phyloP scores from a whole-genome alignment of 352 stramenopile genomes.

The Elongisporangium prolatum region DNA sequence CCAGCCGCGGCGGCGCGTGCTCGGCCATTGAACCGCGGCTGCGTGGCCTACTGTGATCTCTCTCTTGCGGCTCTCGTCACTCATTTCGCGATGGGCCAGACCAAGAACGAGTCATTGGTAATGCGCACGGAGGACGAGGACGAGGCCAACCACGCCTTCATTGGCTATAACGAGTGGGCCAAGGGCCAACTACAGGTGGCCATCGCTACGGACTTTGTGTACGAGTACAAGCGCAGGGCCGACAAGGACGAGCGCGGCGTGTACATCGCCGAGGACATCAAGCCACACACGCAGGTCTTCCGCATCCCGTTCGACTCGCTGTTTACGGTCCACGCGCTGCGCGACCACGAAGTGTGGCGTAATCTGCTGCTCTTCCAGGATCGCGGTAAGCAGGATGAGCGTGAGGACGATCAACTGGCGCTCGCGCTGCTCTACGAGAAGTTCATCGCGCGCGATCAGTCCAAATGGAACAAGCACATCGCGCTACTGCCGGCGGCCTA shows the following conservation, averaged over 20 bases:
- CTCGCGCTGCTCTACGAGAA: conserved; percentile 71
- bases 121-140: conserved; percentile 4
- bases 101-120: neutral
- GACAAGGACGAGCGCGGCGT: conserved; percentile 59
- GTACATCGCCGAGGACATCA: conserved; percentile 78
- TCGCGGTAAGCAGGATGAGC: conserved; percentile 16
- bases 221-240: conserved; percentile 41
- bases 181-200: conserved; percentile 37
- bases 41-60: neutral
- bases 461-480: conserved; percentile 65
- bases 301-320: conserved; percentile 56
- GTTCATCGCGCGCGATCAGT: conserved; percentile 32
- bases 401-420: conserved; percentile 65
- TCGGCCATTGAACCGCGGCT: conserved; percentile 2
- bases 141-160: conserved; percentile 22
- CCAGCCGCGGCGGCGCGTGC: neutral
- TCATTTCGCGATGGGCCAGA: neutral
- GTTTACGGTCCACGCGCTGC: conserved; percentile 42
- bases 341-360: conserved; percentile 23
- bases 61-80: neutral
- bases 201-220: conserved; percentile 78
- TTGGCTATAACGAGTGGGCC: conserved; percentile 83
- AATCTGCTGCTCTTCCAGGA: conserved; percentile 48
- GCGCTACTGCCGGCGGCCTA: conserved; percentile 49
- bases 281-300: conserved; percentile 65